Evolutionary conservation across 108 stramenopile species (phyloP).

Genomic region (Cyclotella sp.): DNA sequence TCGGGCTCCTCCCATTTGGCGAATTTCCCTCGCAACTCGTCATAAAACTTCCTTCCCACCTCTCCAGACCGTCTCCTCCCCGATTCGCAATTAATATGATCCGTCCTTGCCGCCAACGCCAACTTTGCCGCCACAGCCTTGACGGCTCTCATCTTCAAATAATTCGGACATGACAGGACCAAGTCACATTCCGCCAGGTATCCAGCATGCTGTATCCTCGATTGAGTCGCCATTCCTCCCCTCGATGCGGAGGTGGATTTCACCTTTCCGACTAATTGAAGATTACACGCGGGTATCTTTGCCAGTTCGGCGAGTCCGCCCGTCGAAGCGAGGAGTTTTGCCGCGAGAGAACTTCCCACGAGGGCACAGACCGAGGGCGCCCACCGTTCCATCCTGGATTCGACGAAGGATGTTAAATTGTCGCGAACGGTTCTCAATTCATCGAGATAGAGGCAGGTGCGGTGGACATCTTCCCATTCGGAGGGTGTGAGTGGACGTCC

Average conservation of each 20-base stretch:
- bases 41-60: conserved; percentile 63
- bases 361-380: conserved; percentile 78
- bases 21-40: conserved; percentile 80
- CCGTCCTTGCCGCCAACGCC: conserved; percentile 76
- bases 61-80: conserved; percentile 57
- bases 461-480: conserved; percentile 62
- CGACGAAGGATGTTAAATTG: conserved; percentile 77
- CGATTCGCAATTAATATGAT: conserved; percentile 79
- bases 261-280: conserved; percentile 79
- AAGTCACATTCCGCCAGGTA: conserved; percentile 86
- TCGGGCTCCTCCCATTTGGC: conserved; percentile 94
- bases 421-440: conserved; percentile 56
- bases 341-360: conserved; percentile 85
- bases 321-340: conserved; percentile 86
- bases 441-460: conserved; percentile 64
- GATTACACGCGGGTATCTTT: conserved; percentile 84
- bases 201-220: conserved; percentile 76
- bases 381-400: conserved; percentile 70
- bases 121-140: conserved; percentile 90
- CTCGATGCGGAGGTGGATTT: conserved; percentile 59
- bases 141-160: conserved; percentile 81
- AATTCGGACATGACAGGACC: conserved; percentile 67
- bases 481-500: conserved; percentile 64
- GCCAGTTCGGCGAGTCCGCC: conserved; percentile 92
- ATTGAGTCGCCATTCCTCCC: conserved; percentile 31